These are phyloP conservation scores for Diospyros kaki DNA, from an alignment of 148 eudicot species.

Conservation along the genomic window DNA sequence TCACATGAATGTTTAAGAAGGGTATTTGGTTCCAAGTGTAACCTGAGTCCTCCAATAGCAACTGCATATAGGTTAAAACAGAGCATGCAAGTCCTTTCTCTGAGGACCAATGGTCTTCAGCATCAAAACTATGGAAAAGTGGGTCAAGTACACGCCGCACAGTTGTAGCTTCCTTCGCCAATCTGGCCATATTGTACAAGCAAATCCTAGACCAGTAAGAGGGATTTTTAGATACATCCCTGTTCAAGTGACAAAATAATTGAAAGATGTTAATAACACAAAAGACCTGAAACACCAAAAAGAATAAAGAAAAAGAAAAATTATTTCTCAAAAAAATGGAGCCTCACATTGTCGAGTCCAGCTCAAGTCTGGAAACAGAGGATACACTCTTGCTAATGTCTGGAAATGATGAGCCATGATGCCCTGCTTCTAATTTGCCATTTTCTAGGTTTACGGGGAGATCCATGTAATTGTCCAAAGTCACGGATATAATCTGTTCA, in stretches of 20 bases:
- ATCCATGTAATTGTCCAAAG: constrained; percentile 73
- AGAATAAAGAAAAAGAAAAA: not conserved
- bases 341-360: constrained; percentile 46
- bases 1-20: not conserved
- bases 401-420: constrained; percentile 24
- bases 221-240: constrained; percentile 68
- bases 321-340: not conserved
- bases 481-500: constrained; percentile 66
- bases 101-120: constrained; percentile 69
- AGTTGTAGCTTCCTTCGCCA: constrained; percentile 87
- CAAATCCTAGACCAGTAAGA: constrained; percentile 86
- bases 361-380: constrained; percentile 29
- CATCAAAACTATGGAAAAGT: constrained; percentile 67
- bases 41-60: constrained; percentile 83
- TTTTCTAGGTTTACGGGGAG: constrained; percentile 27
- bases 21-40: constrained; percentile 9
- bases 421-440: constrained; percentile 26
- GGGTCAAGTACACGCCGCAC: constrained; percentile 89
- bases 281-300: not conserved
- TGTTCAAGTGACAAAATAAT: constrained; percentile 17
- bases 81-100: constrained; percentile 74
- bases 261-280: not conserved
- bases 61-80: constrained; percentile 63
- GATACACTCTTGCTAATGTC: constrained; percentile 24
- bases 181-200: constrained; percentile 69